Base-by-base conservation (phyloP, 2,329 filamentous ascomycete genomes). In the Colletotrichum orchidophilum region DNA sequence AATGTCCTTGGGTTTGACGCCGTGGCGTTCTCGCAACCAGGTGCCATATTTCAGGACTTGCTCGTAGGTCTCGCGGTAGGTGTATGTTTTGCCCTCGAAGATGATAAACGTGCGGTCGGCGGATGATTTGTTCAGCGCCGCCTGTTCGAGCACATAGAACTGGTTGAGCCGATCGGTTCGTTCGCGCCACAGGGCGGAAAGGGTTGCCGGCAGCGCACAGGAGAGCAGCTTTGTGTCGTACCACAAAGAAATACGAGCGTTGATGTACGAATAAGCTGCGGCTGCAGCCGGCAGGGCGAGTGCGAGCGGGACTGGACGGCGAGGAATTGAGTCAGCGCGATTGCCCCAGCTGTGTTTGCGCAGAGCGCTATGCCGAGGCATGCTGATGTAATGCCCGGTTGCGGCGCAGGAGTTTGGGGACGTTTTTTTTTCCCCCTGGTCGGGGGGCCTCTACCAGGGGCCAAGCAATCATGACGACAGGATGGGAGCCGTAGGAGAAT, bases 11-110 rank as follows among this genome's bases (percentile, higher is more conserved):
- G 90, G 88, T 75, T 91, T 87, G 57, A 97, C 85, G 33, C 86
- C 85, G 63, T 91, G 87, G 11, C 82, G 86, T 1, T 87, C 86
- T 79, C 91, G 91, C 64, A 97, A 83, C 92, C 93, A 97, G 63
- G 88, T 85, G 31, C 93, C 94, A 77, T 95, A 94, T 70, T 90
- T 90, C 52, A 97, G 83, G 1, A 88, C 88, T 9, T 82, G 87
- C 64, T 94, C 87, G 80, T 97, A 96, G 2, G 88, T 86, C 76
- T 96, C 86, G n/a, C 88, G 89, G 79, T 93, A 97, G 1, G 93
- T 94, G 86, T 92, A 94, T 50, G 82, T 84, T 63, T 83, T 85
- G 71, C 92, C 92, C 75, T 94, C 87, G 76, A 92, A 95, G 60
- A 92, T 87, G 58, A 96, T 80, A 71, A 93, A 91, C 2, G 84